Percentiles rank a stretch among this genome's conserved stretches.
Conservation (phyloP, 176 grass and related monocot genomes). For the Carex littledalei region DNA sequence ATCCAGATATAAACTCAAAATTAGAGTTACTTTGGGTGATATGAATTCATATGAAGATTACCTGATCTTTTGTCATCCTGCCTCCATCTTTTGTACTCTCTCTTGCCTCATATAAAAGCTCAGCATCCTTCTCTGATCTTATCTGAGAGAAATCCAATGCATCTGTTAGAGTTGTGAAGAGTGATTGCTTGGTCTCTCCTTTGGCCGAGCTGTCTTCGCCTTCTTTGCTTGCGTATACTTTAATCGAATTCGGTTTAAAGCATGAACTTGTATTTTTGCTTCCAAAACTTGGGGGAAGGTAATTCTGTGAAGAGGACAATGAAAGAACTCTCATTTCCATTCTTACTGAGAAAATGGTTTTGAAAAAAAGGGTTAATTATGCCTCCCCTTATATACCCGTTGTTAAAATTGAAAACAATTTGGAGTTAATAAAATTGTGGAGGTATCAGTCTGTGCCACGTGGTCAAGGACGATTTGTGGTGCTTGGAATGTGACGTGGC, state of each 20-base stretch:
- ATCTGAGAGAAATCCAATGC: constrained; percentile 92
- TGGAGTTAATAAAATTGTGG: constrained; percentile 6
- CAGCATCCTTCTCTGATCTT: constrained; percentile 72
- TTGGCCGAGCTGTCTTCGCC: not conserved
- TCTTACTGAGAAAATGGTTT: not conserved
- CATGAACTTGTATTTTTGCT: constrained; percentile 3
- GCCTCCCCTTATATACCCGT: constrained; percentile 12
- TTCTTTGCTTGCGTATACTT: constrained; percentile 40
- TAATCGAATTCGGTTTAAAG: constrained; percentile 29
- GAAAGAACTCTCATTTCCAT: constrained; percentile 64
- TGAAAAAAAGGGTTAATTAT: not conserved
- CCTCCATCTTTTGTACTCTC: constrained; percentile 58
- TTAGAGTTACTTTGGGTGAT: too few species aligned
- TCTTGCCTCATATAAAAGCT: constrained; percentile 76
- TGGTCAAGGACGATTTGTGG: constrained; percentile 27
- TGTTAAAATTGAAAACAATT: not conserved
- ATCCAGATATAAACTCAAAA: too few species aligned
- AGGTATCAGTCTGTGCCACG: constrained; percentile 11
- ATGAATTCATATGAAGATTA: not conserved
- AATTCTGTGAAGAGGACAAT: constrained; percentile 43
- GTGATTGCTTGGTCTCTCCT: constrained; percentile 50
- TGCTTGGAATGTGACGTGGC: constrained; percentile 46
- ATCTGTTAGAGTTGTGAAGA: constrained; percentile 74
- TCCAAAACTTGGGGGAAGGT: constrained; percentile 32
- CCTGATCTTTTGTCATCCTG: constrained; percentile 82